phyloP scores from a whole-genome alignment of 1,284 basidiomycete species.

The Heterobasidion annosum region DNA sequence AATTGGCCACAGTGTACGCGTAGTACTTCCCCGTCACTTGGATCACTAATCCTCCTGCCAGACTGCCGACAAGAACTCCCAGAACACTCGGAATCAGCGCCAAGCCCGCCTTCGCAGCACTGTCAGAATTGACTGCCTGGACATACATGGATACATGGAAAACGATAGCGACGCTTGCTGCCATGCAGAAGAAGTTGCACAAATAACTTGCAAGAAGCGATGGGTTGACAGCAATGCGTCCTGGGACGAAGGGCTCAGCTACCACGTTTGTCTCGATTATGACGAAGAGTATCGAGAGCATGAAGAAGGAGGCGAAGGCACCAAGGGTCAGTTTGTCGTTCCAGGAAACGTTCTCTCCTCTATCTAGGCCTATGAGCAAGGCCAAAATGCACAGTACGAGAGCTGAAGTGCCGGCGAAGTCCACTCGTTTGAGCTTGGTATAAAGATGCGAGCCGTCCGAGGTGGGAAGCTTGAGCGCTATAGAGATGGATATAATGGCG shows the following conservation, averaged over 20 bases:
- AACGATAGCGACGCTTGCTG: conserved; percentile 31
- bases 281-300: conserved; percentile 17
- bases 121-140: conserved; percentile 41
- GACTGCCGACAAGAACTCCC: conserved; percentile 37
- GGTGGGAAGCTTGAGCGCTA: conserved; percentile 41
- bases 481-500: conserved; percentile 41
- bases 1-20: conserved; percentile 34
- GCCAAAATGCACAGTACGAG: conserved; percentile 43
- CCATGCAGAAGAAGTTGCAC: conserved; percentile 49
- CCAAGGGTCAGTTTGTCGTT: conserved; percentile 23
- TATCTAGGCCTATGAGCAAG: conserved; percentile 47
- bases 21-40: conserved; percentile 52
- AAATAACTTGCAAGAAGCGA: conserved; percentile 44
- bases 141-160: conserved; percentile 50
- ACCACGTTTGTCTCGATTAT: conserved; percentile 34
- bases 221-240: conserved; percentile 38
- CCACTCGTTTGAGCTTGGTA: conserved; percentile 44
- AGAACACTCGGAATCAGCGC: conserved; percentile 40
- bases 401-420: conserved; percentile 44
- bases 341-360: conserved; percentile 54
- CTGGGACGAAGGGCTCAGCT: conserved; percentile 49
- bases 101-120: conserved; percentile 38
- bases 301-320: conserved; percentile 14
- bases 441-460: conserved; percentile 25
- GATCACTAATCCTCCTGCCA: conserved; percentile 43